Percentiles rank a stretch among this genome's conserved stretches.
These are phyloP conservation scores for Colletotrichum navitas DNA, from an alignment of 2,329 filamentous ascomycete genomes.

Conservation along the genomic window DNA sequence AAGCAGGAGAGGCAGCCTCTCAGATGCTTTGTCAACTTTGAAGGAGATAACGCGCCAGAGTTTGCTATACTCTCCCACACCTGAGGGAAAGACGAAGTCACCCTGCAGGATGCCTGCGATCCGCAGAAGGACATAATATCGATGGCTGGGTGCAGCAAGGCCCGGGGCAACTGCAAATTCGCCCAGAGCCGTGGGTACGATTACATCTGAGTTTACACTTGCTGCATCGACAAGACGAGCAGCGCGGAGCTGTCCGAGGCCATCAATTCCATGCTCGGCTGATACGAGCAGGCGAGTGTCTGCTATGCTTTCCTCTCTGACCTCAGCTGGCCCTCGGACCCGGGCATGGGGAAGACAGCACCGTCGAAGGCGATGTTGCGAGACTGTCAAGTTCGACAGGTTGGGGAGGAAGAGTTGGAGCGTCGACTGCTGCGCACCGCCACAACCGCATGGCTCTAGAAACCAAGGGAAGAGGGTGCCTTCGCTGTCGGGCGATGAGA, in stretches of 20 bases:
- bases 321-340: neutral
- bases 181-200: conserved; percentile 36
- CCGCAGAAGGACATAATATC: neutral
- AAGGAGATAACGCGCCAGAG: conserved; percentile 4
- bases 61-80: conserved; percentile 45
- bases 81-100: conserved; percentile 7
- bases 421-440: neutral
- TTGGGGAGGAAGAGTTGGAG: conserved; percentile 5
- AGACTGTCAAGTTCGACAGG: conserved; percentile 11
- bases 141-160: conserved; percentile 34
- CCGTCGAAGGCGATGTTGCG: too few relatives aligned
- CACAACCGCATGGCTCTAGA: neutral
- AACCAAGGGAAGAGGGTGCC: neutral
- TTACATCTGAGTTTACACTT: conserved; percentile 46
- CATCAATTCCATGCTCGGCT: conserved; percentile 4
- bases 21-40: neutral
- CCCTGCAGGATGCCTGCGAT: conserved; percentile 2
- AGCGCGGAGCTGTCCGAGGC: neutral
- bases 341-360: neutral
- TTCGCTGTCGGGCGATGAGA: neutral
- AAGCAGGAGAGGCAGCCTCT: neutral
- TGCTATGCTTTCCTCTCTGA: conserved; percentile 45
- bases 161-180: conserved; percentile 17
- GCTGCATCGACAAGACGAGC: conserved; percentile 43
- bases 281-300: conserved; percentile 41